phyloP scores from a whole-genome alignment of 2,329 filamentous ascomycete genomes.

The Ophiostoma quercus region DNA sequence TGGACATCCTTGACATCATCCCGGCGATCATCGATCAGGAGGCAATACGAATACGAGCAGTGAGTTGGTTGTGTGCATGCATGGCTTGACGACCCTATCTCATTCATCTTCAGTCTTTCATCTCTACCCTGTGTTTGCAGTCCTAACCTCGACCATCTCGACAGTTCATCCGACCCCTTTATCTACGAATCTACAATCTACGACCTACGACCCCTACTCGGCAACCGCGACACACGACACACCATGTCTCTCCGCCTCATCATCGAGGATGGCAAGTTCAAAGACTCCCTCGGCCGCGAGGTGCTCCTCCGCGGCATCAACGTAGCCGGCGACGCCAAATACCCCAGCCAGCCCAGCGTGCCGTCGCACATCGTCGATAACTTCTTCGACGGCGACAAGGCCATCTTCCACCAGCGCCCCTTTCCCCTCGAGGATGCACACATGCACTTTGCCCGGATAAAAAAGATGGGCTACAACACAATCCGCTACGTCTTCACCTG shows the following conservation, averaged over 20 bases:
- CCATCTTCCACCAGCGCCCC: slow-evolving; percentile 81
- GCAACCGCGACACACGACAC: no score
- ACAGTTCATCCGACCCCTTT: neutral
- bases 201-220: no score
- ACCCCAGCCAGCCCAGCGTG: slow-evolving; percentile 72
- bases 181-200: neutral
- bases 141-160: neutral
- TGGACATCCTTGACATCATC: neutral
- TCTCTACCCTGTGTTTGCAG: neutral
- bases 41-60: neutral
- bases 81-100: neutral
- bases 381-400: slow-evolving; percentile 90
- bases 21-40: neutral
- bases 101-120: neutral
- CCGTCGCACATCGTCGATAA: slow-evolving; percentile 71
- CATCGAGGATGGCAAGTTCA: slow-evolving; percentile 81
- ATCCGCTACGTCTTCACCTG: slow-evolving; percentile 97
- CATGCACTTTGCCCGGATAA: slow-evolving; percentile 77
- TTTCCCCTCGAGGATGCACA: slow-evolving; percentile 80
- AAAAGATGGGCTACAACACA: slow-evolving; percentile 89
- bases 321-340: slow-evolving; percentile 83
- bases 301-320: slow-evolving; percentile 92
- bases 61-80: neutral
- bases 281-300: slow-evolving; percentile 75
- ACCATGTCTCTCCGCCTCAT: slow-evolving; percentile 71